These are phyloP conservation scores for Crithidia acanthocephali DNA, from an alignment of 208 protist genomes.

Conservation along the genomic window DNA sequence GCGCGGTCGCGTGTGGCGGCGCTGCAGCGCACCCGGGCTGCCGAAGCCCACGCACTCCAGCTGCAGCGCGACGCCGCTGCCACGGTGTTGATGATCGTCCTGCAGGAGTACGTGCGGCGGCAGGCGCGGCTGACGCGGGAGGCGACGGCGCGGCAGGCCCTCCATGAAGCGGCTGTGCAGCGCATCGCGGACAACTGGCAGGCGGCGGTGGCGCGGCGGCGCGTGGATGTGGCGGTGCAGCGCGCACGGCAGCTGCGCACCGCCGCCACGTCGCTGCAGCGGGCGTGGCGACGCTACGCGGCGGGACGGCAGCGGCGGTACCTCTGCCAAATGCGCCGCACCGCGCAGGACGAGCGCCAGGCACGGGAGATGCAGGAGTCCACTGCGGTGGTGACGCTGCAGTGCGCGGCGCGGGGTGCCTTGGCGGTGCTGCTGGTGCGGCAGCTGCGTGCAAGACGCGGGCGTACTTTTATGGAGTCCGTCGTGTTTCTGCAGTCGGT, in stretches of 20 bases:
- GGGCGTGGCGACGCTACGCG: conserved; percentile 43
- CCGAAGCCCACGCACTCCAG: conserved; percentile 17
- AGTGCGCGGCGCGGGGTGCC: conserved; percentile 57
- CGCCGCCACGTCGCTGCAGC: conserved; percentile 51
- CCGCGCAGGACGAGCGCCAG: conserved; percentile 45
- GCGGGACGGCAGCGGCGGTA: conserved; percentile 63
- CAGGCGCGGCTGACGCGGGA: conserved; percentile 32
- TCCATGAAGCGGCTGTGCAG: conserved; percentile 38
- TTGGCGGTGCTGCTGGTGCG: conserved; percentile 41
- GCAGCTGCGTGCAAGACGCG: conserved; percentile 39
- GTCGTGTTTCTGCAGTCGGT: conserved; percentile 44
- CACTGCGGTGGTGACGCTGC: conserved; percentile 38
- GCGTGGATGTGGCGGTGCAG: conserved; percentile 36
- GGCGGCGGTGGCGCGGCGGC: conserved; percentile 37
- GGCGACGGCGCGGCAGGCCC: conserved; percentile 14
- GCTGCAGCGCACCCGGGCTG: not conserved
- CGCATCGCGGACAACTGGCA: conserved; percentile 52
- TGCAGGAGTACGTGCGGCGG: conserved; percentile 63
- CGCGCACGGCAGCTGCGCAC: conserved; percentile 44
- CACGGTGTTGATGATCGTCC: conserved; percentile 40
- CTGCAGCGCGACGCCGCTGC: conserved; percentile 19
- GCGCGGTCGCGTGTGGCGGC: conserved; percentile 8
- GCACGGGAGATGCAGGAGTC: conserved; percentile 37
- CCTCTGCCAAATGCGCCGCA: conserved; percentile 47
- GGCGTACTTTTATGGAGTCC: conserved; percentile 54